Evolutionary conservation across 768 basidiomycete species (phyloP).

Genomic region (Leccinum subgranulosum): DNA sequence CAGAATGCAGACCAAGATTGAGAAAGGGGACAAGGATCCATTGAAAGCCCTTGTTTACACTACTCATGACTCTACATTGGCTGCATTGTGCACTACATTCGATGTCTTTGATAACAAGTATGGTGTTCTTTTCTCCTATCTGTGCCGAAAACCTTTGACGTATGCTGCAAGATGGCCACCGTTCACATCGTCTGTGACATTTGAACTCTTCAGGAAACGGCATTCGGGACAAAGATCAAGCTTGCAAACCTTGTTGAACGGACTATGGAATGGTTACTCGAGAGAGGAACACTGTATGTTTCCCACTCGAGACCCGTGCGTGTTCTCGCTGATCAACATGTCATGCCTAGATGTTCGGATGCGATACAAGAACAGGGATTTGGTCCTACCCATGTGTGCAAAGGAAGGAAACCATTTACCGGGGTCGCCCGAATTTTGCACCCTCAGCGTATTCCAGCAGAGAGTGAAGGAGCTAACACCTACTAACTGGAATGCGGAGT

Average conservation of each 20-base stretch:
- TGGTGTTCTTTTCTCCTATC: conserved; percentile 10
- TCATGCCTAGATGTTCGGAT: conserved; percentile 56
- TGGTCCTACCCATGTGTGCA: conserved; percentile 63
- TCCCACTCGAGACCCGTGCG: not conserved
- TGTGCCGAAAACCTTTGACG: not conserved
- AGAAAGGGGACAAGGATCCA: conserved; percentile 42
- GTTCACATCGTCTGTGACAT: conserved; percentile 70
- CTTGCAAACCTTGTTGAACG: conserved; percentile 43
- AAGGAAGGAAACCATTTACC: conserved; percentile 63
- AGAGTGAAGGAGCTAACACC: conserved; percentile 66
- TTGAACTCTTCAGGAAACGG: conserved; percentile 62
- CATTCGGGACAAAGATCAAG: conserved; percentile 8
- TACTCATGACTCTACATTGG: conserved; percentile 72
- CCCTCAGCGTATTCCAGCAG: conserved; percentile 57
- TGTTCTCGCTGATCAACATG: not conserved
- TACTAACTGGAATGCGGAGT: conserved; percentile 63
- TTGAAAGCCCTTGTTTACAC: conserved; percentile 66
- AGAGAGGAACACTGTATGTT: conserved; percentile 44
- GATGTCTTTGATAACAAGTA: conserved; percentile 73
- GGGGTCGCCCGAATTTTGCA: conserved; percentile 73
- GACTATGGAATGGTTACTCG: conserved; percentile 31
- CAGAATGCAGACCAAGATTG: conserved; percentile 60
- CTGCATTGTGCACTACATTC: conserved; percentile 58
- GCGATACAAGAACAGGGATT: conserved; percentile 68
- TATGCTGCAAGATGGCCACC: conserved; percentile 58